Percentiles rank a stretch among this genome's conserved stretches.
These are phyloP conservation scores for Neurospora pannonica DNA, from an alignment of 495 filamentous ascomycete genomes.

Conservation along the genomic window DNA sequence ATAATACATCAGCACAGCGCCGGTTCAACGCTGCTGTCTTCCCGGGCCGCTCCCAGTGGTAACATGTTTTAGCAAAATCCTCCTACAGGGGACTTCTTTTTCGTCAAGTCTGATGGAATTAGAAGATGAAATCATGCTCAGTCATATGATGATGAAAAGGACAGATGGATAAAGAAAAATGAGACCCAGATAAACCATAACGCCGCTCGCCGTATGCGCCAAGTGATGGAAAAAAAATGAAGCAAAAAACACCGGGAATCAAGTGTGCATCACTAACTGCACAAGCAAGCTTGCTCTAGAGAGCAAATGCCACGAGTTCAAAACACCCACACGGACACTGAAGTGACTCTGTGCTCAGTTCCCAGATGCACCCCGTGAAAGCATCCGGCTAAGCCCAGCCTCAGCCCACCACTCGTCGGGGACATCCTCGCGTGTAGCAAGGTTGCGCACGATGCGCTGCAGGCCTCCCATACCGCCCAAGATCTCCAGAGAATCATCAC, in stretches of 20 bases:
- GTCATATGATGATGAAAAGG: not conserved
- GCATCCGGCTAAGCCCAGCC: conserved; percentile 55
- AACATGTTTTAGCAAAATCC: not conserved
- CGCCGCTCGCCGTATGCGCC: not conserved
- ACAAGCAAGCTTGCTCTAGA: not conserved
- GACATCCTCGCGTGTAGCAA: conserved; percentile 59
- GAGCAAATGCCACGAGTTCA: not conserved
- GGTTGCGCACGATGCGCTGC: conserved; percentile 56
- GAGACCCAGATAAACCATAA: not conserved
- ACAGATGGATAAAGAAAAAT: not conserved
- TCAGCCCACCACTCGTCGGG: conserved; percentile 71
- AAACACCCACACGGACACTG: not conserved
- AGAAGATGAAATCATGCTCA: not conserved
- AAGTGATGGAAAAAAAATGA: not conserved
- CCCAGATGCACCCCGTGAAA: conserved; percentile 31
- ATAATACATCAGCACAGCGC: not conserved
- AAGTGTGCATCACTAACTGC: not conserved
- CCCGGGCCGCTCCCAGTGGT: not conserved
- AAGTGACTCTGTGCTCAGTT: conserved; percentile 12
- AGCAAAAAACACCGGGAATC: not conserved
- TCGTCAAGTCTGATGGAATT: not conserved
- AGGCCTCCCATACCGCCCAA: conserved; percentile 48
- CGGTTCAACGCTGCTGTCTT: not conserved
- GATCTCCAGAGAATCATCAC: conserved; percentile 21
- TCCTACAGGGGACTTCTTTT: not conserved